Evolutionary conservation across 2,329 filamentous ascomycete genomes (phyloP).

Genomic region (Dactylellina parvicollis): DNA sequence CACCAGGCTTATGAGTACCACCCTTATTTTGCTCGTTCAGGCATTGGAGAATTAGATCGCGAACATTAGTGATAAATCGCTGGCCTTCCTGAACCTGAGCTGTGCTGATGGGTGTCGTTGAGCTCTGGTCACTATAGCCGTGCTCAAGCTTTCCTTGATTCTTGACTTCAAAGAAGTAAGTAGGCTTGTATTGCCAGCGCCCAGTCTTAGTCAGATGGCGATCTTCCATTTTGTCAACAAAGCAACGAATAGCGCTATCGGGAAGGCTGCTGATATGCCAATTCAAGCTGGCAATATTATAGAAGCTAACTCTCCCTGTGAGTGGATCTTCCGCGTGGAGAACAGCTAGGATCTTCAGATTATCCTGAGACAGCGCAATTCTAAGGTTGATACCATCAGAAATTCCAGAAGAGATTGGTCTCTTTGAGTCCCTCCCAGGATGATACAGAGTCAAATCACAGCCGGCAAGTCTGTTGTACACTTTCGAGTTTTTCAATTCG

Average conservation of each 20-base stretch:
- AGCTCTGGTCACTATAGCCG: neutral
- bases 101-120: neutral
- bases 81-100: constrained; percentile 7
- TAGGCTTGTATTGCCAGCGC: constrained; percentile 26
- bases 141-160: constrained; percentile 28
- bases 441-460: constrained; percentile 25
- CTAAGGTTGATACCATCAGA: constrained; percentile 13
- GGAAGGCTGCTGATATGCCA: constrained; percentile 32
- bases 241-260: constrained; percentile 14
- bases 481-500: constrained; percentile 11
- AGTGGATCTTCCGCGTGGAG: constrained; percentile 3
- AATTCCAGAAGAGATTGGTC: neutral
- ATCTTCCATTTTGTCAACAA: constrained; percentile 21
- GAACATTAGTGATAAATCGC: neutral
- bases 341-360: constrained; percentile 21
- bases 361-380: constrained; percentile 15
- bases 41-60: neutral
- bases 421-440: neutral
- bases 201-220: constrained; percentile 9
- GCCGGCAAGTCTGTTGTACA: constrained; percentile 23
- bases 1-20: neutral
- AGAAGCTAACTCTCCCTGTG: neutral
- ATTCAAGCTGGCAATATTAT: constrained; percentile 28
- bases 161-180: constrained; percentile 30
- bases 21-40: constrained; percentile 3